Percentiles rank a stretch among this genome's conserved stretches.
Conservation (phyloP, 345 rosid species). For the Nephelium lappaceum region DNA sequence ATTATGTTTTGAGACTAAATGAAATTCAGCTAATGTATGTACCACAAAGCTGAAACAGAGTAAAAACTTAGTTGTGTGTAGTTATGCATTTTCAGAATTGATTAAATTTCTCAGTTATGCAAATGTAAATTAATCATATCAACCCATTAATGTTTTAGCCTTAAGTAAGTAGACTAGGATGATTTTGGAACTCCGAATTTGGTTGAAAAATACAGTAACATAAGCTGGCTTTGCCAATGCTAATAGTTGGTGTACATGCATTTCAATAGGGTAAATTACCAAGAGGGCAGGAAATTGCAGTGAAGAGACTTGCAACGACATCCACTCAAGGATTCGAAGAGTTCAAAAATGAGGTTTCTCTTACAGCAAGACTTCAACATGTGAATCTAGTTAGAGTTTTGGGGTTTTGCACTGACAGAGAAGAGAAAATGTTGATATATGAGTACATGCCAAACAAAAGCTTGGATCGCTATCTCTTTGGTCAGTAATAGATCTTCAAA, state of each 20-base stretch:
- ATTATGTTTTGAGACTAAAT: too few relatives aligned
- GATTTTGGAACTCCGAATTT: not conserved
- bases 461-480: conserved; percentile 38
- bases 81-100: not conserved
- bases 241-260: too few relatives aligned
- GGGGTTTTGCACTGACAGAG: conserved; percentile 36
- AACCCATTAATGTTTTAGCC: not conserved
- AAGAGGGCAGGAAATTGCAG: conserved; percentile 44
- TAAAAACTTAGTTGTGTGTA: too few relatives aligned
- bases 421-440: conserved; percentile 45
- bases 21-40: too few relatives aligned
- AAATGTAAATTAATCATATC: not conserved
- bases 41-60: too few relatives aligned
- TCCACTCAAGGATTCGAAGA: conserved; percentile 46
- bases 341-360: conserved; percentile 40
- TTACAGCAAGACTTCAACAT: conserved; percentile 48
- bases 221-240: too few relatives aligned
- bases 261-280: conserved; percentile 31
- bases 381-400: conserved; percentile 39
- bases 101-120: too few relatives aligned
- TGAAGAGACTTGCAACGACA: conserved; percentile 43
- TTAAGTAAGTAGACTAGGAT: too few relatives aligned
- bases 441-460: conserved; percentile 43
- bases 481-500: not conserved
- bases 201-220: not conserved